Conservation (phyloP, 2,329 filamentous ascomycete species). For the Elsinoe ampelina region DNA sequence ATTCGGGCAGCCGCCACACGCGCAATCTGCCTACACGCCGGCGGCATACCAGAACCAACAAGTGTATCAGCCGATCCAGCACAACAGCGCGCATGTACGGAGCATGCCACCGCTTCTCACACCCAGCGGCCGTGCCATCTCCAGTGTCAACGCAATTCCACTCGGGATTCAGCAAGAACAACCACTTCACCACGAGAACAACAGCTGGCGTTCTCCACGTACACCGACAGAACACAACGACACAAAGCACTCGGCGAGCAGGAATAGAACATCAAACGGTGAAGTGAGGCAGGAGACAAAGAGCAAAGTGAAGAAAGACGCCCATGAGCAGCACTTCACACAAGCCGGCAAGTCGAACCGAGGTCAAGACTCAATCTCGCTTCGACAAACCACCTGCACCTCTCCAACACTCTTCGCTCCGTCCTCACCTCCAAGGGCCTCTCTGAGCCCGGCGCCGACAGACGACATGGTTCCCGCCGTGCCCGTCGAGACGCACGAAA, state of each 20-base stretch:
- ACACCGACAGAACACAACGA: too few species aligned
- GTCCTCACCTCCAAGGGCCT: not conserved
- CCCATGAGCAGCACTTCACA: not conserved
- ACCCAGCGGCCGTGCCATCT: too few species aligned
- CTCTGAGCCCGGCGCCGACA: not conserved
- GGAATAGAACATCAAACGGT: not conserved
- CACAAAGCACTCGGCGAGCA: not conserved
- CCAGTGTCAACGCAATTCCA: too few species aligned
- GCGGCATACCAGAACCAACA: too few species aligned
- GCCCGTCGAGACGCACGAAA: slow-evolving; percentile 11
- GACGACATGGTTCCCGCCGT: slow-evolving; percentile 5
- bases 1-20: not conserved
- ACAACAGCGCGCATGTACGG: not conserved
- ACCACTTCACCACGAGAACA: too few species aligned
- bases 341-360: not conserved
- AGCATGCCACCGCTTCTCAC: too few species aligned
- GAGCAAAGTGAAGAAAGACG: not conserved
- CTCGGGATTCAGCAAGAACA: too few species aligned
- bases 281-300: not conserved
- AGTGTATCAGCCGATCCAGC: not conserved
- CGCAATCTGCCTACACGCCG: not conserved
- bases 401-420: slow-evolving; percentile 2
- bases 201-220: too few species aligned
- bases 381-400: not conserved
- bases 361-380: not conserved